Evolutionary conservation across 1,284 basidiomycete genomes (phyloP).

Genomic region (Butyriboletus appendiculatus): DNA sequence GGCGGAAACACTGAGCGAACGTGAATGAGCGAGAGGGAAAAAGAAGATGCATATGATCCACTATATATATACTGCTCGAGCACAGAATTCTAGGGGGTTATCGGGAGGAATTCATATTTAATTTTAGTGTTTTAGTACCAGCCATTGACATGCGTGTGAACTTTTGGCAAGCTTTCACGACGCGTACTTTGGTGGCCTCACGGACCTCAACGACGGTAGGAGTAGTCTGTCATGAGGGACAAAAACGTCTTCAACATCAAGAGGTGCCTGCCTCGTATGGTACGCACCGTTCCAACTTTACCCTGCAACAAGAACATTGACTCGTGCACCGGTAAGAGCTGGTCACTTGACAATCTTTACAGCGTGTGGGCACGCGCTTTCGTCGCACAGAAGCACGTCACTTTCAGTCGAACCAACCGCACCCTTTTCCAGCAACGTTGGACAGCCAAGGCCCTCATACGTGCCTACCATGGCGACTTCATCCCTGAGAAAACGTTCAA

Average conservation of each 20-base stretch:
- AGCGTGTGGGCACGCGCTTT: conserved; percentile 72
- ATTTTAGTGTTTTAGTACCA: too few relatives aligned
- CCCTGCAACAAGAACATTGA: conserved; percentile 7
- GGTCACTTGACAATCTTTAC: conserved; percentile 78
- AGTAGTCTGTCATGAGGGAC: conserved; percentile 41
- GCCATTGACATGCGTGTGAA: conserved; percentile 24
- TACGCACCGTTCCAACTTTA: conserved; percentile 22
- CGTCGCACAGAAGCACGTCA: conserved; percentile 47
- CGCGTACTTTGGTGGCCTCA: neutral
- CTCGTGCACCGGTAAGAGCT: conserved; percentile 63
- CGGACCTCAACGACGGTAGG: neutral
- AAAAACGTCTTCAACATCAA: conserved; percentile 44
- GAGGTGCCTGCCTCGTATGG: conserved; percentile 51
- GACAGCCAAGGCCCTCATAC: conserved; percentile 85
- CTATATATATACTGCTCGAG: too few relatives aligned
- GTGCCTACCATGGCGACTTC: conserved; percentile 96
- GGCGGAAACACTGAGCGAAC: too few relatives aligned
- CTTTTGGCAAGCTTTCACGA: conserved; percentile 3
- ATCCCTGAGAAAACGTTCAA: conserved; percentile 94
- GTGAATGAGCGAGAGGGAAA: too few relatives aligned
- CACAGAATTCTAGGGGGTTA: too few relatives aligned
- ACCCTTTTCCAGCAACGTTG: conserved; percentile 94
- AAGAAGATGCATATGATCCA: too few relatives aligned
- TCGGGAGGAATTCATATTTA: too few relatives aligned
- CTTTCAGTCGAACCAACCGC: conserved; percentile 59